phyloP scores from a whole-genome alignment of 2,329 filamentous ascomycete species.

The Colletotrichum noveboracense region DNA sequence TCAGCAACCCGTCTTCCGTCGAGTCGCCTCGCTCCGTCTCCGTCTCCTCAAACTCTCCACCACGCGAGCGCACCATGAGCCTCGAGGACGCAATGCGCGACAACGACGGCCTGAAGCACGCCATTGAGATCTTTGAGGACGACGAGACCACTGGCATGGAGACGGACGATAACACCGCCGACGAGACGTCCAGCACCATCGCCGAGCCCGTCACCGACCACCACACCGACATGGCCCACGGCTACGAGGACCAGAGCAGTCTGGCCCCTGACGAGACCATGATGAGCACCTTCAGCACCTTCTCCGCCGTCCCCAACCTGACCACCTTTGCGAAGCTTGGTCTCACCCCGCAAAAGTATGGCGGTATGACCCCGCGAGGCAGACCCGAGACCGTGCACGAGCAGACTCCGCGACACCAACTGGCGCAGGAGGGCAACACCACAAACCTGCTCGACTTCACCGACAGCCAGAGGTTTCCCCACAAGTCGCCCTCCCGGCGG shows the following conservation, averaged over 20 bases:
- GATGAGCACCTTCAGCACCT: constrained; percentile 85
- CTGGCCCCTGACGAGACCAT: constrained; percentile 71
- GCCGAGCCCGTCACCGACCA: constrained; percentile 17
- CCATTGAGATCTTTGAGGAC: constrained; percentile 69
- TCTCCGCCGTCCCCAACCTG: constrained; percentile 89
- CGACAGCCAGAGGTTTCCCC: constrained; percentile 64
- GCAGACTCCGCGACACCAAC: constrained; percentile 38
- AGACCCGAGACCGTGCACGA: constrained; percentile 38
- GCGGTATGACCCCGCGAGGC: constrained; percentile 43
- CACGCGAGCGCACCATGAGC: constrained; percentile 43
- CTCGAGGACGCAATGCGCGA: constrained; percentile 59
- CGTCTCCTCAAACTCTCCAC: constrained; percentile 14
- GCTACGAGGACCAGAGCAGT: constrained; percentile 37
- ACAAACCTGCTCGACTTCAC: constrained; percentile 90
- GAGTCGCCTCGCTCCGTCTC: constrained; percentile 21
- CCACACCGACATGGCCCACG: constrained; percentile 27
- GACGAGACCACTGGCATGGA: constrained; percentile 32
- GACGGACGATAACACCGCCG: constrained; percentile 26
- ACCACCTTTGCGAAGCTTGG: constrained; percentile 80
- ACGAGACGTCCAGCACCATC: constrained; percentile 23
- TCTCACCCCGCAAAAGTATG: constrained; percentile 64
- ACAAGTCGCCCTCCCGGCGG: constrained; percentile 53
- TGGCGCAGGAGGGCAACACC: constrained; percentile 59
- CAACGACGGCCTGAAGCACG: constrained; percentile 61
- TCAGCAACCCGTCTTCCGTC: constrained; percentile 40